These are phyloP conservation scores for Leishmania guyanensis DNA, from an alignment of 208 protist genomes.

Conservation along the genomic window DNA sequence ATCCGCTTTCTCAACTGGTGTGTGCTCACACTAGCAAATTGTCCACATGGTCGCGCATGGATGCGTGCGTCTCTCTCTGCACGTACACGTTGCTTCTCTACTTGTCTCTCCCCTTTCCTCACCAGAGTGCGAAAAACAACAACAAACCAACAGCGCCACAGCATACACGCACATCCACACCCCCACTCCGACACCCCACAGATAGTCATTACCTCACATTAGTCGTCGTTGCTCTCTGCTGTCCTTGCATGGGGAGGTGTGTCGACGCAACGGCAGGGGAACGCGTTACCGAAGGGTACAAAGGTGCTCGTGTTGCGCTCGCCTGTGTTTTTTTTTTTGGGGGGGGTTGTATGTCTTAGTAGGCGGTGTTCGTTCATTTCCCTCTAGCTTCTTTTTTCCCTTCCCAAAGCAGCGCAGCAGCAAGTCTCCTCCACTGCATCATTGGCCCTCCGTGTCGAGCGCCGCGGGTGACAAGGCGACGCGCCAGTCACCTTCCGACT, in stretches of 20 bases:
- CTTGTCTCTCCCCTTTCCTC: neutral
- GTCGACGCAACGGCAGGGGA: neutral
- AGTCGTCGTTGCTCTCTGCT: neutral
- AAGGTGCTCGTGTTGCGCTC: too few species aligned
- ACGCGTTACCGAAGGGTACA: neutral
- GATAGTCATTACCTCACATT: neutral
- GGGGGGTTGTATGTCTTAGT: too few species aligned
- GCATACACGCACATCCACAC: neutral
- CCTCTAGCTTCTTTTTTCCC: neutral
- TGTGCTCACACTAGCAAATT: neutral
- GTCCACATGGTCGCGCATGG: neutral
- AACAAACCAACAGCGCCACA: neutral
- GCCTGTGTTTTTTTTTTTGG: neutral
- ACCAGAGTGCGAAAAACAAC: neutral
- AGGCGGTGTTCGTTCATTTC: neutral
- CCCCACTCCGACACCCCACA: too few species aligned
- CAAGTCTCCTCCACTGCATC: neutral
- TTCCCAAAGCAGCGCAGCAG: neutral
- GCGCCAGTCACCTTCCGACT: neutral
- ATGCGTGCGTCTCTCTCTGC: neutral
- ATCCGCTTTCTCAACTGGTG: neutral
- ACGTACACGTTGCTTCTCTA: neutral
- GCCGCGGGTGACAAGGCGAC: neutral
- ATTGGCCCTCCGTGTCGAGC: neutral
- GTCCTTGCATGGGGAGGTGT: neutral